Conservation (phyloP, 345 rosid genomes). For the Brassica carinata region DNA sequence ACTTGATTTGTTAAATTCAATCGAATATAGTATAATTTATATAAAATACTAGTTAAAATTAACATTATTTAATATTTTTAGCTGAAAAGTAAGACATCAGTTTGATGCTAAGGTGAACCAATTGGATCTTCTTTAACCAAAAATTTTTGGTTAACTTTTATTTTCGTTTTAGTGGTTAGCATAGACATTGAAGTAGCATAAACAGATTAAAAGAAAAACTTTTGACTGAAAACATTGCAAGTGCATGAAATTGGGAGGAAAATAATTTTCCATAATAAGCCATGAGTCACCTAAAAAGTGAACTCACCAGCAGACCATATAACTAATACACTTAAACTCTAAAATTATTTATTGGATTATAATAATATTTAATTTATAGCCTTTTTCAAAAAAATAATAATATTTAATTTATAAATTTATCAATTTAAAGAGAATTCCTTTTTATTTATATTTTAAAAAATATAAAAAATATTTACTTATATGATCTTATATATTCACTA, state of each 20-base stretch:
- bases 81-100: background rate
- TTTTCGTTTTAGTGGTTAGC: background rate
- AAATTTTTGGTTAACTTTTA: background rate
- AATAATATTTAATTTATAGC: too few species aligned
- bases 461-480: too few species aligned
- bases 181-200: background rate
- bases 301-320: background rate
- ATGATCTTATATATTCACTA: background rate
- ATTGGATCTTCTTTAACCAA: background rate
- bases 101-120: background rate
- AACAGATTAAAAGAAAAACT: background rate
- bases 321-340: too few species aligned
- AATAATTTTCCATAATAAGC: background rate
- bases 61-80: background rate
- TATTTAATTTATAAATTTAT: too few species aligned
- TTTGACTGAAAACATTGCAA: constrained; percentile 10
- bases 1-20: background rate
- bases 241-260: background rate
- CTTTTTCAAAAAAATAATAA: too few species aligned
- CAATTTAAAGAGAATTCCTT: too few species aligned
- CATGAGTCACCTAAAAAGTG: background rate
- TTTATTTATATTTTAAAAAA: too few species aligned
- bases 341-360: background rate
- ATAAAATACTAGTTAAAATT: background rate
- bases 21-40: background rate